Conservation (phyloP, 768 basidiomycete species). For the Cantharellus cinnabarinus region DNA sequence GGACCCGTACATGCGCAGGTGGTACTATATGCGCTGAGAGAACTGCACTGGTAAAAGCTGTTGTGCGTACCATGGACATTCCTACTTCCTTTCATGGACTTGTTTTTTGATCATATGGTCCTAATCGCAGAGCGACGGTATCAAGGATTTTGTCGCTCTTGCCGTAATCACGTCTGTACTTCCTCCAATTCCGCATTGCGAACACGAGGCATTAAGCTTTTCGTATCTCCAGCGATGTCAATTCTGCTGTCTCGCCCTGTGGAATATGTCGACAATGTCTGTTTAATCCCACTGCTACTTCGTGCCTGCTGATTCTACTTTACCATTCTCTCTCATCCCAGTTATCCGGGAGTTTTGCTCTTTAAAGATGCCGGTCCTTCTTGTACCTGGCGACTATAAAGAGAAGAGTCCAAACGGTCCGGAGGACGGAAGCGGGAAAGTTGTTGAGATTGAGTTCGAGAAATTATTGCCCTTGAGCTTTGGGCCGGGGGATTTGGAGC, state of each 20-base stretch:
- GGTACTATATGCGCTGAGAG: slow-evolving; percentile 87
- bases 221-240: slow-evolving; percentile 36
- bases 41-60: slow-evolving; percentile 87
- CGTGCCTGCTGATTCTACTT: background rate
- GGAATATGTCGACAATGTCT: slow-evolving; percentile 68
- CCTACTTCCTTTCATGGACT: background rate
- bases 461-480: slow-evolving; percentile 71
- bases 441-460: slow-evolving; percentile 45
- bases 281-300: background rate
- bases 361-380: slow-evolving; percentile 46
- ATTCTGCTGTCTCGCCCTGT: slow-evolving; percentile 56
- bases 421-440: slow-evolving; percentile 26
- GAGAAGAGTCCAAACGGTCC: slow-evolving; percentile 20
- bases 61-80: slow-evolving; percentile 28
- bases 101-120: background rate
- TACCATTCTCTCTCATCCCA: background rate
- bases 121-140: slow-evolving; percentile 51
- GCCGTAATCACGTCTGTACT: slow-evolving; percentile 55
- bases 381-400: slow-evolving; percentile 40
- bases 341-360: slow-evolving; percentile 73
- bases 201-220: background rate
- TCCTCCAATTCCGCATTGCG: background rate
- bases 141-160: slow-evolving; percentile 43
- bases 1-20: slow-evolving; percentile 25
- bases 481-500: slow-evolving; percentile 62